phyloP scores from a whole-genome alignment of 2,329 filamentous ascomycete species.

The Grosmannia penicillata region DNA sequence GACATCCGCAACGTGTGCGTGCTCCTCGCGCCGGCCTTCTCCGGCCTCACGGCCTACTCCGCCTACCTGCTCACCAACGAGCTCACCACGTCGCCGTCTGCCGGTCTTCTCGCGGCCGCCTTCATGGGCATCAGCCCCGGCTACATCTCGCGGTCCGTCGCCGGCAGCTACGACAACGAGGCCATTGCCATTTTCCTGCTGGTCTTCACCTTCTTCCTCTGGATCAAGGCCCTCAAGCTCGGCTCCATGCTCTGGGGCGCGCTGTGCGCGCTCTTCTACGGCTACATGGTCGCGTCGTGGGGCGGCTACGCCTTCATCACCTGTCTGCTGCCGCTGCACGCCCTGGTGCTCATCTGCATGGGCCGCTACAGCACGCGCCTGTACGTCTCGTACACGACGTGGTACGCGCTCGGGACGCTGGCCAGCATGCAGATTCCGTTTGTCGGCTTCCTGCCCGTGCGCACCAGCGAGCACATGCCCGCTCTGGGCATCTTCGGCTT shows the following conservation, averaged over 20 bases:
- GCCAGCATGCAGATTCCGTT: slow-evolving; percentile 99
- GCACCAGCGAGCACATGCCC: slow-evolving; percentile 97
- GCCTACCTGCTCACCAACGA: slow-evolving; percentile 93
- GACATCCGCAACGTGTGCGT: slow-evolving; percentile 99
- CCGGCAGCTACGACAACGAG: slow-evolving; percentile 95
- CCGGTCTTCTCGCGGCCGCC: slow-evolving; percentile 79
- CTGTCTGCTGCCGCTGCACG: slow-evolving; percentile 85
- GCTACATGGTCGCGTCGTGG: slow-evolving; percentile 99
- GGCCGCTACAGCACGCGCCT: slow-evolving; percentile 86
- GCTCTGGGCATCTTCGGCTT: slow-evolving; percentile 91
- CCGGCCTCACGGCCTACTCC: slow-evolving; percentile 82
- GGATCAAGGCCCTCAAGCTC: slow-evolving; percentile 96
- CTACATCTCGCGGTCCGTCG: slow-evolving; percentile 95
- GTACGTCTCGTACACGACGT: slow-evolving; percentile 94
- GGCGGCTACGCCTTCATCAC: slow-evolving; percentile 99
- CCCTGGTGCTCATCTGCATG: slow-evolving; percentile 91
- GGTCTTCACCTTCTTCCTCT: slow-evolving; percentile 96
- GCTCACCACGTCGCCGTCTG: slow-evolving; percentile 90
- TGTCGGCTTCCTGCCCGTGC: slow-evolving; percentile 90
- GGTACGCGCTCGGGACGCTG: slow-evolving; percentile 91
- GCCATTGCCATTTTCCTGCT: slow-evolving; percentile 98
- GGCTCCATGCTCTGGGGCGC: slow-evolving; percentile 96
- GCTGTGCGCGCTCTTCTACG: slow-evolving; percentile 88
- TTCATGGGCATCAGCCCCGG: slow-evolving; percentile 98
- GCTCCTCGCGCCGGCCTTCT: slow-evolving; percentile 85